Conservation (phyloP, 2,329 filamentous ascomycete species). For the Venturia pyrina region DNA sequence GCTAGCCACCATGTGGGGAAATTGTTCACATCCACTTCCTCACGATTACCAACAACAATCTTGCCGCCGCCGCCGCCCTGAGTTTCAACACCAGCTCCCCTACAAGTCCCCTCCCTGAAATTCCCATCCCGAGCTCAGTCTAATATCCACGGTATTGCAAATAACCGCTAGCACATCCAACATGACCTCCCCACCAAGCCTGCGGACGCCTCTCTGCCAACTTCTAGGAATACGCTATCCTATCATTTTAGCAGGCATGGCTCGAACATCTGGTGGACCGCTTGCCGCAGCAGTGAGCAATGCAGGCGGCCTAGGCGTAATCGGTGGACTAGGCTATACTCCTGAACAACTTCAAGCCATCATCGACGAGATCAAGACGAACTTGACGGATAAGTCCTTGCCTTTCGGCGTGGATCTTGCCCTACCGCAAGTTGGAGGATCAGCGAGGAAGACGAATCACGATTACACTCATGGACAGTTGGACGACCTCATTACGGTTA, state of each 20-base stretch:
- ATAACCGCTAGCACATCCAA: not conserved
- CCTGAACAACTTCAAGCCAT: slow-evolving; percentile 67
- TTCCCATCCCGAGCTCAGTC: not conserved
- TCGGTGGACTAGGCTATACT: slow-evolving; percentile 61
- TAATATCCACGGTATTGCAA: not conserved
- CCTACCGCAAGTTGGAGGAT: slow-evolving; percentile 76
- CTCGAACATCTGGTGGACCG: slow-evolving; percentile 65
- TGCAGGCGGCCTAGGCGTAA: slow-evolving; percentile 65
- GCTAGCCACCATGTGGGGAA: not conserved
- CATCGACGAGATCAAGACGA: slow-evolving; percentile 74
- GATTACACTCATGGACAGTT: slow-evolving; percentile 89
- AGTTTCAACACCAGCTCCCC: not conserved
- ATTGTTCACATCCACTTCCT: not conserved
- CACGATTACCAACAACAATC: not conserved
- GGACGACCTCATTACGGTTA: slow-evolving; percentile 78
- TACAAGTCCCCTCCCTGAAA: not conserved
- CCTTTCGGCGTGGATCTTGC: slow-evolving; percentile 90
- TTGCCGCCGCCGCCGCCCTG: not conserved
- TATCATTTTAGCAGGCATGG: slow-evolving; percentile 90
- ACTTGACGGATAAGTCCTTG: slow-evolving; percentile 54
- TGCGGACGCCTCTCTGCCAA: slow-evolving; percentile 66
- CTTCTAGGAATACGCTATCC: slow-evolving; percentile 81
- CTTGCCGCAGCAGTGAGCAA: slow-evolving; percentile 84
- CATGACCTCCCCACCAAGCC: slow-evolving; percentile 29
- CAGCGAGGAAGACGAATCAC: slow-evolving; percentile 82